These are phyloP conservation scores for Dipodascopsis uninucleata DNA, from an alignment of 805 yeast genomes.

Conservation along the genomic window DNA sequence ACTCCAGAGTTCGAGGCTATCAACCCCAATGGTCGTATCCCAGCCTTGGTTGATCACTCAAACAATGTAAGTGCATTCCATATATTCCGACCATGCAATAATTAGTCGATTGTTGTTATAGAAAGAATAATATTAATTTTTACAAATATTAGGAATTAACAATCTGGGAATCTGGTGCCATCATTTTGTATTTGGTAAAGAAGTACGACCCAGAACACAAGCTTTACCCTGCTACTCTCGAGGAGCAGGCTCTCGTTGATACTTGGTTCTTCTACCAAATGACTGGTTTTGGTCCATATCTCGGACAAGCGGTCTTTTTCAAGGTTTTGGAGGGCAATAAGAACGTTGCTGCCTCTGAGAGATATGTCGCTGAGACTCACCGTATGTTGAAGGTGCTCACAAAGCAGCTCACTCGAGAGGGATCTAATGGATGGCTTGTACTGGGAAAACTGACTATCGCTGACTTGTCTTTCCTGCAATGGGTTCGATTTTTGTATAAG, in stretches of 20 bases:
- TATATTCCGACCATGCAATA: too few relatives aligned
- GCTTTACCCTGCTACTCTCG: constrained; percentile 25
- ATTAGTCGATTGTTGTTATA: too few relatives aligned
- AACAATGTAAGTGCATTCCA: constrained; percentile 10
- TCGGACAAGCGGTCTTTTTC: constrained; percentile 87
- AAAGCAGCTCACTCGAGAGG: constrained; percentile 79
- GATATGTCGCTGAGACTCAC: constrained; percentile 82
- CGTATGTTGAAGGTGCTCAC: constrained; percentile 85
- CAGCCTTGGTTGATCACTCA: constrained; percentile 42
- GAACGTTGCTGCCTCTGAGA: constrained; percentile 76
- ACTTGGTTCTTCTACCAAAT: constrained; percentile 28
- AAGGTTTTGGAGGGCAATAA: constrained; percentile 76
- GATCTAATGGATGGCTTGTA: constrained; percentile 85
- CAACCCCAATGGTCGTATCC: constrained; percentile 65
- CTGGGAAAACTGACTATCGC: constrained; percentile 75
- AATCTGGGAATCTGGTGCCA: constrained; percentile 89
- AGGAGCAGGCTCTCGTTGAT: constrained; percentile 28
- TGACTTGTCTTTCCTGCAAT: constrained; percentile 82
- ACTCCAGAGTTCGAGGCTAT: constrained; percentile 53
- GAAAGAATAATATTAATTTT: too few relatives aligned
- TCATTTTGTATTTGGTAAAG: constrained; percentile 69
- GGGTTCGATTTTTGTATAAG: constrained; percentile 87
- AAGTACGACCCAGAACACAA: constrained; percentile 48
- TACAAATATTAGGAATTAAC: constrained; percentile 39
- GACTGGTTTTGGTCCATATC: constrained; percentile 27